Conservation (phyloP, 768 basidiomycete genomes). For the Rhodotorula sphaerocarpa region DNA sequence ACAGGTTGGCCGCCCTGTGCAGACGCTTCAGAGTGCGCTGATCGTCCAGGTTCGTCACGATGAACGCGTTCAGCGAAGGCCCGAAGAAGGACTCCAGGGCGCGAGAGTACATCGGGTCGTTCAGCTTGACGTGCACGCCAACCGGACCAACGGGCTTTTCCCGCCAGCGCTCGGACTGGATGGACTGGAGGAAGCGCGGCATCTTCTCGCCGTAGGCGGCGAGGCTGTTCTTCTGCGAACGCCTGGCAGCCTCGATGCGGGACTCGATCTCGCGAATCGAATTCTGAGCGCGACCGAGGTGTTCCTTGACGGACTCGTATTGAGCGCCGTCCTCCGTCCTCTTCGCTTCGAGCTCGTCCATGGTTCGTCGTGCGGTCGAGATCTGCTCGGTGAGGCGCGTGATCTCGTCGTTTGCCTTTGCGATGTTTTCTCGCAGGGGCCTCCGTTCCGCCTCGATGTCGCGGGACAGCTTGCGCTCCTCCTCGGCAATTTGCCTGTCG, state of each 20-base stretch:
- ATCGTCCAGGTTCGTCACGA: conserved; percentile 65
- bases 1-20: conserved; percentile 30
- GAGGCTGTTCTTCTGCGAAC: conserved; percentile 29
- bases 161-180: conserved; percentile 36
- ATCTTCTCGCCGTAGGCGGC: conserved; percentile 40
- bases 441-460: conserved; percentile 25
- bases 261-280: background rate
- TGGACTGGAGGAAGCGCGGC: conserved; percentile 38
- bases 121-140: conserved; percentile 66
- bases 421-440: conserved; percentile 13
- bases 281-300: background rate
- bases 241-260: conserved; percentile 13
- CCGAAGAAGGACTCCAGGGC: conserved; percentile 61
- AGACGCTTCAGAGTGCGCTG: conserved; percentile 53
- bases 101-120: conserved; percentile 59
- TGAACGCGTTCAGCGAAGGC: conserved; percentile 58
- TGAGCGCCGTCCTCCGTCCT: background rate
- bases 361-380: background rate
- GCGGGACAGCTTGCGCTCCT: conserved; percentile 51
- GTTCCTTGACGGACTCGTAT: background rate
- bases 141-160: conserved; percentile 53
- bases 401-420: background rate
- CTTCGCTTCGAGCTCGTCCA: background rate
- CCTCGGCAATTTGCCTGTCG: conserved; percentile 52
- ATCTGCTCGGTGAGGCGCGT: background rate